Base-by-base conservation (phyloP, 371 early-diverging fungal genomes). In the Dinochytrium kinnereticum region DNA sequence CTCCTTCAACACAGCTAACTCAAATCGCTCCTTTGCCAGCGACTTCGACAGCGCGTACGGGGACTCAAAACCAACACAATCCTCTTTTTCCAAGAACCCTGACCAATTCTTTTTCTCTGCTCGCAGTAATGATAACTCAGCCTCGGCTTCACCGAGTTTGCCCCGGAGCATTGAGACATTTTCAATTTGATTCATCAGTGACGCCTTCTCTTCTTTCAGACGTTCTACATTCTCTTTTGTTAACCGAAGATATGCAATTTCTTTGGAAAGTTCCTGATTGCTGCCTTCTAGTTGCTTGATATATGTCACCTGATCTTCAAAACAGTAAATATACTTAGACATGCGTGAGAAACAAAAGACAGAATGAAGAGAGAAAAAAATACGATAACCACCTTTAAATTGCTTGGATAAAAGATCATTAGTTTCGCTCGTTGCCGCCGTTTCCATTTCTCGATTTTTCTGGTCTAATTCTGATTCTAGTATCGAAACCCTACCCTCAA, bases 101-200 rank as follows among this genome's bases (percentile, higher is more conserved):
- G 70, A 57, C 88, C 88, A 89, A 57, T 79, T 77, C 59, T 71
- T 76, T 68, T 83, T 82, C 74, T 89, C 88, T 40, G 84, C 81
- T 36, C 53, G 44, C 34, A 88, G 64, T 13, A 51, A 55, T 15
- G 51, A 30, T 2, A 79, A 28, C 70, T 81, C 81, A 10, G 80
- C 76, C 71, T 81, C 80, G 13, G 79, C 64, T 28, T 68, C 73
- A 0, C 81, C 80, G 19, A 74, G 59, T 26, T 66, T 74, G 1
- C 55, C 57, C 10, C 78, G 86, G 34, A 79, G 68, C 10, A 34
- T 61, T 34, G 64, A 64, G 39, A 83, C 69, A 21, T 71, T 67
- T 30, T 59, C 50, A 13, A 87, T 57, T 66, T 85, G 85, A 67
- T 71, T 64, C 36, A 79, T 80, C 24, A 87, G 78, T n/a, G 78